phyloP scores from a whole-genome alignment of 306 rosid species.

The Myrica gale region DNA sequence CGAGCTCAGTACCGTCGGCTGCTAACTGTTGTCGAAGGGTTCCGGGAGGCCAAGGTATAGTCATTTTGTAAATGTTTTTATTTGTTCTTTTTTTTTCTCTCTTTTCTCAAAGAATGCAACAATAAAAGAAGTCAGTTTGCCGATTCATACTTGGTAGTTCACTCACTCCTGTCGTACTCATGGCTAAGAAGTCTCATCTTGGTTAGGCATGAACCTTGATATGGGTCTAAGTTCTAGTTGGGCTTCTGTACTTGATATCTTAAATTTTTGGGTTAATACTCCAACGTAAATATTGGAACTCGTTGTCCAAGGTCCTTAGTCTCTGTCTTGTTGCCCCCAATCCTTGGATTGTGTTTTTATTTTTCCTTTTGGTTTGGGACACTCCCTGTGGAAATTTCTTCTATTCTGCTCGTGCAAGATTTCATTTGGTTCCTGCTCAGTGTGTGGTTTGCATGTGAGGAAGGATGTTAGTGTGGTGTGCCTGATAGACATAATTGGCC shows the following conservation, averaged over 20 bases:
- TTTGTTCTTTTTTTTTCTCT: neutral
- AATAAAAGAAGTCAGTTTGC: no score
- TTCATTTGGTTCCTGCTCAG: neutral
- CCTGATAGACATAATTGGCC: no score
- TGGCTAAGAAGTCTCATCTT: neutral
- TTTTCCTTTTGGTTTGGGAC: neutral
- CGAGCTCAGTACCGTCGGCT: slow-evolving; percentile 87
- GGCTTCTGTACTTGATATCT: neutral
- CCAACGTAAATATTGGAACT: neutral
- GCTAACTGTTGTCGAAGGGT: slow-evolving; percentile 72
- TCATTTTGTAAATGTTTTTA: neutral
- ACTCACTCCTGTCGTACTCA: neutral
- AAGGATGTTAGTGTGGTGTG: no score
- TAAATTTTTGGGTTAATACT: neutral
- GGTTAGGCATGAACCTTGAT: neutral
- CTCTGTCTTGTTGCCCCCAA: neutral
- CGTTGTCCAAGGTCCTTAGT: neutral
- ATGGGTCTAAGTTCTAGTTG: neutral
- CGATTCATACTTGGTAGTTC: neutral
- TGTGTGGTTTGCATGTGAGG: neutral
- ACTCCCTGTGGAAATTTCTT: neutral
- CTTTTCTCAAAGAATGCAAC: neutral
- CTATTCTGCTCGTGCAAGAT: neutral
- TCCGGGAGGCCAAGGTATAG: slow-evolving; percentile 75
- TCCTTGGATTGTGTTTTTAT: neutral